Evolutionary conservation across 2,329 filamentous ascomycete species (phyloP), one percentile per base, ranked within the genome.

Genomic region (Pyricularia pennisetigena): DNA sequence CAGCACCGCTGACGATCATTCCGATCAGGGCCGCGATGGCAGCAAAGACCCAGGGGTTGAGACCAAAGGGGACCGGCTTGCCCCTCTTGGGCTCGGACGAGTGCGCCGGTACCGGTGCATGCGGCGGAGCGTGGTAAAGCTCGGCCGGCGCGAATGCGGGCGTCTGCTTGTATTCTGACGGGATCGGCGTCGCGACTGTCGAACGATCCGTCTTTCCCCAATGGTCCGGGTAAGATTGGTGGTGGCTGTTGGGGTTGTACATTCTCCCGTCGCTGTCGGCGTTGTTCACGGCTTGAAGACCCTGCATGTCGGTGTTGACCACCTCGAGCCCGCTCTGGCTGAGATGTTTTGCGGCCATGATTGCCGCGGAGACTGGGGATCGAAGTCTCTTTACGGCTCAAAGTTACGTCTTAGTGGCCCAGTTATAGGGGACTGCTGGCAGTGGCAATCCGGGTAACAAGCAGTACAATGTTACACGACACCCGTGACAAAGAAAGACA

Each of bases 21-120:
- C 65, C 65, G 12, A 66, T 20, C 65, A 66, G 24, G 35, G 65
- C 65, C 8, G 65, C 65, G 3, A 66, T n/a, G 65, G 65, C 65
- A 5, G 65, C 65, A 29, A 59, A 66, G 4, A 57, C 14, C 65
- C 65, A 66, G 1, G 65, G 65, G 14, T 57, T 29, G 35, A 66
- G 24, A n/a, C 41, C 65, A 49, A 49, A 66, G 1, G 65, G 41
- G 5, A 32, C 65, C 26, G 65, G 14, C 16, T 14, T 66, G 23
- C 26, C 24, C 32, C 29, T 24, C 6, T 65, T 49, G 41, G 41
- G 2, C 41, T 49, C 41, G 41, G 59, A 62, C 26, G 4, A 62
- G n/a, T 26, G 59, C 14, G 59, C 8, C 26, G 24, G 59, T 12
- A 26, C 8, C 26, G 24, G 59, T 12, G 59, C 24, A 62, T 16